phyloP scores from a whole-genome alignment of 1,284 basidiomycete species.

The Cutaneotrichosporon cavernicola region DNA sequence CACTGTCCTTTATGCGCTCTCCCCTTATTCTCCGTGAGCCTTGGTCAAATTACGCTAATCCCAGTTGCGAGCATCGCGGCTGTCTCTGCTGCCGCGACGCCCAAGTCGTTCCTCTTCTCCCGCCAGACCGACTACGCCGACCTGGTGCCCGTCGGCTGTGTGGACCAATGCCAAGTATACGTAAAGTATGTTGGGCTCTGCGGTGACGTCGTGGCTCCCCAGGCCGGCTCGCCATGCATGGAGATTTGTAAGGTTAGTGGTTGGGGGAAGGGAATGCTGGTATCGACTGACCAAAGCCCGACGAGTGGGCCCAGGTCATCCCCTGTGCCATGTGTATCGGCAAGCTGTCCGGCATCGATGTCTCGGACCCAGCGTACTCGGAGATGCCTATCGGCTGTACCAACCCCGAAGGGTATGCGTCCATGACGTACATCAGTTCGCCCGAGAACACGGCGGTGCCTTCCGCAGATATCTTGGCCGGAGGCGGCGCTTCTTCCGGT shows the following conservation, averaged over 20 bases:
- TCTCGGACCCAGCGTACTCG: not conserved
- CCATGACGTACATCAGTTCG: not conserved
- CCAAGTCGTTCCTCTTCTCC: not conserved
- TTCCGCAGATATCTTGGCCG: not conserved
- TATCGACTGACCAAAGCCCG: not conserved
- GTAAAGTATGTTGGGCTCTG: not conserved
- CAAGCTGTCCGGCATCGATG: not conserved
- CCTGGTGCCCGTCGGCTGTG: conserved; percentile 8
- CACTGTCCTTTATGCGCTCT: not conserved
- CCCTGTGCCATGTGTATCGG: not conserved
- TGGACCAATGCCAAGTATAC: not conserved
- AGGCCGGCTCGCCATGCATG: not conserved
- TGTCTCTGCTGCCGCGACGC: no score
- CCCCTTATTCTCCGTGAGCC: not conserved
- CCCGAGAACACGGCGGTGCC: no score
- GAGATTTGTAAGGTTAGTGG: conserved; percentile 2
- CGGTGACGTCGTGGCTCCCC: not conserved
- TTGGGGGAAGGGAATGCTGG: not conserved
- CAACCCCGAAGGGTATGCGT: not conserved
- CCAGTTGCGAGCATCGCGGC: not conserved
- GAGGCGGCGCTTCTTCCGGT: not conserved
- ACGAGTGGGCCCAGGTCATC: not conserved
- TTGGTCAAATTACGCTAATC: not conserved
- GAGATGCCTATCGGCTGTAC: not conserved
- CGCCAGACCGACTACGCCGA: conserved; percentile 7